Base-by-base conservation (phyloP, 176 grass and related monocot genomes). In the Olyra latifolia region DNA sequence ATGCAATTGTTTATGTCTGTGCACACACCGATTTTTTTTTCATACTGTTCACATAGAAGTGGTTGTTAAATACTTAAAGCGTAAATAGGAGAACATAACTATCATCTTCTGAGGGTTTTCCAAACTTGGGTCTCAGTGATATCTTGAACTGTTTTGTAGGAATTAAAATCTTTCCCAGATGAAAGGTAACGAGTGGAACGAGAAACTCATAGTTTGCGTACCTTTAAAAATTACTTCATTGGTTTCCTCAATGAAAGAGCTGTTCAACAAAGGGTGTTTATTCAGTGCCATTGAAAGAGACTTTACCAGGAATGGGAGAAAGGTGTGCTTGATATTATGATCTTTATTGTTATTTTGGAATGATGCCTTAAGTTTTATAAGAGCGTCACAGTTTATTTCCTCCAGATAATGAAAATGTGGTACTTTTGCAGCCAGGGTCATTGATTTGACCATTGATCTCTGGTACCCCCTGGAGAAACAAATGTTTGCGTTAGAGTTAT, bases 341-440 rank as follows among this genome's bases (percentile, higher is more conserved):
- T 93, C 95, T 30, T 86, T 95, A 62, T 93, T 98, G 57, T 85
- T 88, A 38, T 83, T 95, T 66, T 95, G 83, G 75, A 98, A 98
- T 53, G 32, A 60, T 23, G 75, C 44, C 81, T 98, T 98, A 49
- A 98, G 80, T 72, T 93, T 25, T 53, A 95, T 39, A 78, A 98
- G 90, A 72, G 92, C 74, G 95, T 90, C 81, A 75, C 86, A 98
- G 72, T 95, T 95, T 84, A 98, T 93, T 88, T 98, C 95, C 71
- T 98, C 95, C 22, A 98, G 78, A 87, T 89, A 98, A 77, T 98
- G 92, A 79, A 95, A 95, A 82, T 98, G 95, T 30, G 95, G 95
- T 77, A 98, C 84, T 83, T 91, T 94, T 78, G 89, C 90, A 61
- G 95, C 90, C 81, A 98, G 52, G 80, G 44, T 89, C 95, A 95